Evolutionary conservation across 2,329 filamentous ascomycete genomes (phyloP), one percentile per base, ranked within the genome.

Genomic region (Aspergillus tanneri): DNA sequence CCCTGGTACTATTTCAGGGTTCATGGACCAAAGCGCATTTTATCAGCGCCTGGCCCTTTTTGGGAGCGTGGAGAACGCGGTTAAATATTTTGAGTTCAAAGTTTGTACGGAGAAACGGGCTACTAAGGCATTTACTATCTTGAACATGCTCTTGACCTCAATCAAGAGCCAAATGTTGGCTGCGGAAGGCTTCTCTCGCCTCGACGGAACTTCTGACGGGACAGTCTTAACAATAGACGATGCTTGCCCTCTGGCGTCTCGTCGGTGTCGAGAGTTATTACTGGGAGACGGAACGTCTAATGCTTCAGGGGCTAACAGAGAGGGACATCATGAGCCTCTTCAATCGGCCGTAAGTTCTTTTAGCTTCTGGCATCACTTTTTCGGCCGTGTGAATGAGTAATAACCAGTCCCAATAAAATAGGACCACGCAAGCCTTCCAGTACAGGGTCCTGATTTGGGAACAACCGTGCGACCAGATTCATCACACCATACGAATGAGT

Each of bases 181-280:
- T 11, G 22, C 34, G 16, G 34, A 37, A 37, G 34, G n/a, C 34
- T 21, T 19, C 10, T 19, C 12, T 7, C 1, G 9, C 22, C n/a
- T 37, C 1, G 34, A 32, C 25, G 14, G 25, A 16, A 19, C 39
- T 3, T 14, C 23, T 3, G 25, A 28, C 39, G 18, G 22, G 14
- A 1, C 25, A 25, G 25, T 30, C 14, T 25, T 42, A 6, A 30
- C 23, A 2, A 16, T 42, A 22, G 39, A 42, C 16, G 39, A 42
- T 28, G 39, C 39, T 16, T 42, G 39, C 18, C 39, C 39, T 3
- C 19, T 28, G 25, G 39, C 39, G 21, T 28, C 39, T 16, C 39
- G 24, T 22, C 39, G 39, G 23, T 42, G 39, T n/a, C 25, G 39
- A n/a, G 39, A 42, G 27, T 19, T 42, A 19, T 30, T 42, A 12